phyloP scores from a whole-genome alignment of 1,284 basidiomycete genomes.

The Tausonia pullulans region DNA sequence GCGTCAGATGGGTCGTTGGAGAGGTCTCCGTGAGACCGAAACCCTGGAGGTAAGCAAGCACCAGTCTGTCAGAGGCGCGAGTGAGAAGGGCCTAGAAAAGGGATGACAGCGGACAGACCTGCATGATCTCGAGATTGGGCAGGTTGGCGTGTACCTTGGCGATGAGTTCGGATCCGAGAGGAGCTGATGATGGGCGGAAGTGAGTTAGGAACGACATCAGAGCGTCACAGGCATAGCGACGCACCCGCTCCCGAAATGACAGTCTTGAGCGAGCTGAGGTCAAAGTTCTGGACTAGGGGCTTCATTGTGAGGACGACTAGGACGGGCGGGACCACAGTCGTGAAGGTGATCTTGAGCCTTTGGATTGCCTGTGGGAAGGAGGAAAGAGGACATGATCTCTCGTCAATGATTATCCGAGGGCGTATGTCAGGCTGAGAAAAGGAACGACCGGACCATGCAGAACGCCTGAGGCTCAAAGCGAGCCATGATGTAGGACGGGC shows the following conservation, averaged over 20 bases:
- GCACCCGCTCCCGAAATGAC: slow-evolving; percentile 45
- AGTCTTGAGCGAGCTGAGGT: slow-evolving; percentile 47
- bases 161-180: slow-evolving; percentile 53
- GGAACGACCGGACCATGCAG: slow-evolving; percentile 36
- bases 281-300: slow-evolving; percentile 49
- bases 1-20: slow-evolving; percentile 34
- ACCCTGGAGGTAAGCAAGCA: neutral
- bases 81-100: neutral
- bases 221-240: neutral
- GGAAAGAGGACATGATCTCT: no score
- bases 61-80: slow-evolving; percentile 33
- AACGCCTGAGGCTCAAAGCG: slow-evolving; percentile 55
- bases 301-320: slow-evolving; percentile 50
- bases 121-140: slow-evolving; percentile 31
- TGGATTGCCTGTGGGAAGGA: slow-evolving; percentile 35
- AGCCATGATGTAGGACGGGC: no score
- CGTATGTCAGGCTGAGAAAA: no score
- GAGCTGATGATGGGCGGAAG: slow-evolving; percentile 44
- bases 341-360: slow-evolving; percentile 46
- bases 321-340: slow-evolving; percentile 64
- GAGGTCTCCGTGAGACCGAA: slow-evolving; percentile 74
- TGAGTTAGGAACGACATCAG: neutral
- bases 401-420: no score
- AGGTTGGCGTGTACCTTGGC: slow-evolving; percentile 39
- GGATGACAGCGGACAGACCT: slow-evolving; percentile 8